Evolutionary conservation across 208 protist genomes (phyloP).

Genomic region (Phytomonas francai): DNA sequence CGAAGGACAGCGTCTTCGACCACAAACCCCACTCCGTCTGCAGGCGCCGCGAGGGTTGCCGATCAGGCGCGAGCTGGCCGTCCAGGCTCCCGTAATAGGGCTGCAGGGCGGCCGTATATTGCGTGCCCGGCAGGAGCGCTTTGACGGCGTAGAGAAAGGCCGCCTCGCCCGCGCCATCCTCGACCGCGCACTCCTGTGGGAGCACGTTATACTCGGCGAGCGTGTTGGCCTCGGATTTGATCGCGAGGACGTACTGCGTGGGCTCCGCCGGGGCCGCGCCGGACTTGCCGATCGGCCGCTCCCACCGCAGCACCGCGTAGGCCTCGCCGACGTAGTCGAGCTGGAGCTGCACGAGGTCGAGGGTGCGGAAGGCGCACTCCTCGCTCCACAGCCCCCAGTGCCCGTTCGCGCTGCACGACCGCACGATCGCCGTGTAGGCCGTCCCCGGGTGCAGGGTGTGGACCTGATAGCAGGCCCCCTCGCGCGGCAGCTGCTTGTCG

Average conservation of each 20-base stretch:
- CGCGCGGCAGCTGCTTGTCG: slow-evolving; percentile 82
- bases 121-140: slow-evolving; percentile 47
- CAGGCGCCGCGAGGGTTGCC: slow-evolving; percentile 12
- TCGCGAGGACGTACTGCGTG: slow-evolving; percentile 14
- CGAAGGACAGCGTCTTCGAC: no score
- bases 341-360: slow-evolving; percentile 34
- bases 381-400: slow-evolving; percentile 87
- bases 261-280: neutral
- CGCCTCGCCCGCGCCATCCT: neutral
- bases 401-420: slow-evolving; percentile 47
- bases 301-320: slow-evolving; percentile 68
- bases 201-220: neutral
- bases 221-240: no score
- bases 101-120: slow-evolving; percentile 83
- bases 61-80: slow-evolving; percentile 7
- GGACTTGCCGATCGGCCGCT: slow-evolving; percentile 8
- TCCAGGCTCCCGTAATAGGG: slow-evolving; percentile 73
- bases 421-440: slow-evolving; percentile 74
- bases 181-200: neutral
- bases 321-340: slow-evolving; percentile 60
- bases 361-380: slow-evolving; percentile 67
- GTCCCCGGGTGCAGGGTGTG: slow-evolving; percentile 48
- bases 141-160: slow-evolving; percentile 37
- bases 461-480: slow-evolving; percentile 49
- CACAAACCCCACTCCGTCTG: slow-evolving; percentile 3